A percentile compares a stretch with the other conserved stretches of the same genome.
These are phyloP conservation scores for Venturia oleaginea DNA, from an alignment of 2,329 filamentous ascomycete species.

Conservation along the genomic window DNA sequence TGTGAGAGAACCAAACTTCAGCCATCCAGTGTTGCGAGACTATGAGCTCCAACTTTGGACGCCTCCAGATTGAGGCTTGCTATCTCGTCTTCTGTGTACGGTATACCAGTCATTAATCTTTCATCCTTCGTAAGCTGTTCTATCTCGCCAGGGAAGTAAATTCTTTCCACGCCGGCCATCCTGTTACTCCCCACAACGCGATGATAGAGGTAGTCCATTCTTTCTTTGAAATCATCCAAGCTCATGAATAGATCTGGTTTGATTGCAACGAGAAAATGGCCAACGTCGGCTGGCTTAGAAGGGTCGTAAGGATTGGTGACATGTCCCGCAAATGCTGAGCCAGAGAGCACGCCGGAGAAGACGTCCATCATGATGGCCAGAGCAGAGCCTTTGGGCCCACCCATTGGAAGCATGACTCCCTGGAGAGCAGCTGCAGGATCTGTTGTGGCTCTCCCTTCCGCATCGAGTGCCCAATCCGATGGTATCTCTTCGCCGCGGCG, in stretches of 20 bases:
- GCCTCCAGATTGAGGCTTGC: slow-evolving; percentile 43
- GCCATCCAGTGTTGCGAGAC: background rate
- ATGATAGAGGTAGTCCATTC: slow-evolving; percentile 51
- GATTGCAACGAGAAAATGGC: slow-evolving; percentile 64
- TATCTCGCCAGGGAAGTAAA: slow-evolving; percentile 51
- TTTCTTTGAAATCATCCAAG: slow-evolving; percentile 56
- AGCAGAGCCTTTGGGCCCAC: slow-evolving; percentile 71
- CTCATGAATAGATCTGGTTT: slow-evolving; percentile 68
- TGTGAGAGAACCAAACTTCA: background rate
- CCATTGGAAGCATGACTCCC: slow-evolving; percentile 80
- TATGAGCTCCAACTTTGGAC: slow-evolving; percentile 30
- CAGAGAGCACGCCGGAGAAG: slow-evolving; percentile 70
- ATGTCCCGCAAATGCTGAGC: slow-evolving; percentile 67
- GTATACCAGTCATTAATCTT: slow-evolving; percentile 37
- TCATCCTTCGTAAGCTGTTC: slow-evolving; percentile 41
- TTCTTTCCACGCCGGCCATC: slow-evolving; percentile 44
- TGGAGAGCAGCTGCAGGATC: slow-evolving; percentile 62
- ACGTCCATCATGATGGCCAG: slow-evolving; percentile 83
- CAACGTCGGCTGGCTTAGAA: slow-evolving; percentile 58
- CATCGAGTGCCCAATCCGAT: slow-evolving; percentile 64
- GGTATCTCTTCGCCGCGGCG: slow-evolving; percentile 62
- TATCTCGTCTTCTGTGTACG: slow-evolving; percentile 40
- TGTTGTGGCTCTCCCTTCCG: slow-evolving; percentile 57
- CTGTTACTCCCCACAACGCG: slow-evolving; percentile 45
- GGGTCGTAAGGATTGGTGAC: slow-evolving; percentile 71